Evolutionary conservation across 352 stramenopile species (phyloP), one percentile per base, ranked within the genome.

Genomic region (Labyrinthula sp.): DNA sequence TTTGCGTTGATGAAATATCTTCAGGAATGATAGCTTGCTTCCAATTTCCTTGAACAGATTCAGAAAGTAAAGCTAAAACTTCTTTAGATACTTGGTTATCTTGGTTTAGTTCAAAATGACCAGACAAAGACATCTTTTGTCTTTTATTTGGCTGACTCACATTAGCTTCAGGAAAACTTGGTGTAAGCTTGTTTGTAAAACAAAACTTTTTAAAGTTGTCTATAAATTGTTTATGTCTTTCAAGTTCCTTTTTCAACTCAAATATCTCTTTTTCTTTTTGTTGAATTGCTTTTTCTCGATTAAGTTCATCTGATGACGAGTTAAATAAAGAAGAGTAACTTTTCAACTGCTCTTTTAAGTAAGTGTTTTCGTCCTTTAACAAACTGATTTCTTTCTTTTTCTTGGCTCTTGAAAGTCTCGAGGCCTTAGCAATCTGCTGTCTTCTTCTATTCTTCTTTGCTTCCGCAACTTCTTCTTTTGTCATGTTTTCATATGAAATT

Each of bases 191-290:
- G n/a, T n/a, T n/a, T n/a, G n/a, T n/a, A n/a, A n/a, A n/a, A n/a
- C 30, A 31, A 8, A 52, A 35, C 3, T 27, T 20, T 14, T 47
- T 43, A 7, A 52, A 52, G 30, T 18, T 26, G 2, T 31, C 30
- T 14, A 52, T 29, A 28, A 52, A 52, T n/a, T 25, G 30, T 35
- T 52, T 52, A 35, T 52, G 43, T 25, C 43, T 29, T 25, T 47
- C 30, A 1, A 52, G 30, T 28, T 52, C 23, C 1, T 8, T 29
- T 18, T 35, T 23, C 14, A 52, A 20, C 43, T 47, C 34, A 14
- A 31, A 25, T 35, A 52, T 30, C 6, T 3, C 36, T n/a, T 52
- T 35, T 17, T 45, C 43, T 6, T 47, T 52, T 23, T 17, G 18
- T 35, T 52, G 43, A 7, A 52, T 31, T 25, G 40, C 43, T 14